These are phyloP conservation scores for Dalbergia oliveri DNA, from an alignment of 306 rosid genomes.

Conservation along the genomic window DNA sequence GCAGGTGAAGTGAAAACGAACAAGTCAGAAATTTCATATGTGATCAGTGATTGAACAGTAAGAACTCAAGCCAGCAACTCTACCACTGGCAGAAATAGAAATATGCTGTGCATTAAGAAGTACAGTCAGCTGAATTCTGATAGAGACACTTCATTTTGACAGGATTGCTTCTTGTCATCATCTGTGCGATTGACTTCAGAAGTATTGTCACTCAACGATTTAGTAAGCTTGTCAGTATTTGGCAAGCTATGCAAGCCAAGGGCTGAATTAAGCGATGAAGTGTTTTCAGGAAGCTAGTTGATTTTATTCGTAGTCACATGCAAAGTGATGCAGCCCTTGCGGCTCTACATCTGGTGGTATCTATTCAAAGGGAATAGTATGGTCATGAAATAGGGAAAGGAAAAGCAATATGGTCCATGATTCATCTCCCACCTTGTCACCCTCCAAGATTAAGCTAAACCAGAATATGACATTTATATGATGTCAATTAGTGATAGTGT, in stretches of 20 bases:
- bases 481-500: constrained; percentile 4
- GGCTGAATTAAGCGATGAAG: constrained; percentile 38
- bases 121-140: constrained; percentile 47
- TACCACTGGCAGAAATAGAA: background rate
- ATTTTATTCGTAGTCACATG: constrained; percentile 18
- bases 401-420: too few relatives aligned
- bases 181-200: constrained; percentile 51
- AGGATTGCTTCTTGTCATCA: constrained; percentile 48
- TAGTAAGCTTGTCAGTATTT: constrained; percentile 41
- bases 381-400: too few relatives aligned
- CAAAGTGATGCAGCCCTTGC: constrained; percentile 30
- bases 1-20: constrained; percentile 43
- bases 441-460: background rate
- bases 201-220: constrained; percentile 47
- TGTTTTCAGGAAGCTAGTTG: constrained; percentile 38
- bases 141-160: constrained; percentile 49
- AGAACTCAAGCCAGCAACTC: constrained; percentile 29
- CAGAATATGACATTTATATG: background rate
- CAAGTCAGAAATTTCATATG: constrained; percentile 52
- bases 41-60: background rate
- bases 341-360: constrained; percentile 36
- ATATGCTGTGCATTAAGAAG: constrained; percentile 37
- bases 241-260: constrained; percentile 44
- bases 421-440: too few relatives aligned
- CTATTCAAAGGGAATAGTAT: constrained; percentile 30